Conservation (phyloP, 108 stramenopile species). For the Mediolabrus comicus region DNA sequence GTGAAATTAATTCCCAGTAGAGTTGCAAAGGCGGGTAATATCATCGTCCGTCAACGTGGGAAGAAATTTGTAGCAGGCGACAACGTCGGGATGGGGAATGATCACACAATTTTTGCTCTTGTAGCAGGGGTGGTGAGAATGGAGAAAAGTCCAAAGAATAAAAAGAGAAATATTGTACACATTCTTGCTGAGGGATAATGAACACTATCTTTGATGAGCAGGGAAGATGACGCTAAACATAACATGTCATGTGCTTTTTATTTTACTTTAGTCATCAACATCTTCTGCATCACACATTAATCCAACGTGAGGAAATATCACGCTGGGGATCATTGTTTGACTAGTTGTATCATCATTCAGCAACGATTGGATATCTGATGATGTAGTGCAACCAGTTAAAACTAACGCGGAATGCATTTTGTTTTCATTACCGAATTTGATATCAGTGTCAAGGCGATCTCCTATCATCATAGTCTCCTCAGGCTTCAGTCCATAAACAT, state of each 20-base stretch:
- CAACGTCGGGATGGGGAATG: constrained; percentile 91
- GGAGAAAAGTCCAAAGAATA: constrained; percentile 62
- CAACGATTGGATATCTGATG: constrained; percentile 40
- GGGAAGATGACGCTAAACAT: too few species aligned
- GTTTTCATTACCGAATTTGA: constrained; percentile 68
- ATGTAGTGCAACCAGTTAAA: constrained; percentile 75
- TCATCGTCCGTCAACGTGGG: constrained; percentile 96
- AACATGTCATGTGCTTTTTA: too few species aligned
- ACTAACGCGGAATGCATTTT: constrained; percentile 70
- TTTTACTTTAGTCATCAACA: background rate
- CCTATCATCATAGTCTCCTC: constrained; percentile 78
- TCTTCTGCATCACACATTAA: constrained; percentile 6
- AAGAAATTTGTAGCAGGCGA: constrained; percentile 86
- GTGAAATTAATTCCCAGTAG: constrained; percentile 88
- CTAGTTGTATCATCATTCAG: constrained; percentile 23
- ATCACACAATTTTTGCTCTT: constrained; percentile 94
- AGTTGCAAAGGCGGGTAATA: constrained; percentile 83
- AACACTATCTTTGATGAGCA: too few species aligned
- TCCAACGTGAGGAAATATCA: constrained; percentile 68
- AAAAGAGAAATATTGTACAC: constrained; percentile 77
- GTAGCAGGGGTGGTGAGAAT: constrained; percentile 77
- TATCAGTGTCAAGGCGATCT: constrained; percentile 90
- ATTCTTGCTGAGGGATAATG: constrained; percentile 37
- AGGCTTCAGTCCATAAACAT: constrained; percentile 42
- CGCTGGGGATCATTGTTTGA: constrained; percentile 54